A percentile compares a stretch with the other conserved stretches of the same genome.
phyloP scores from a whole-genome alignment of 2,329 filamentous ascomycete species.

The Beauveria sp. region DNA sequence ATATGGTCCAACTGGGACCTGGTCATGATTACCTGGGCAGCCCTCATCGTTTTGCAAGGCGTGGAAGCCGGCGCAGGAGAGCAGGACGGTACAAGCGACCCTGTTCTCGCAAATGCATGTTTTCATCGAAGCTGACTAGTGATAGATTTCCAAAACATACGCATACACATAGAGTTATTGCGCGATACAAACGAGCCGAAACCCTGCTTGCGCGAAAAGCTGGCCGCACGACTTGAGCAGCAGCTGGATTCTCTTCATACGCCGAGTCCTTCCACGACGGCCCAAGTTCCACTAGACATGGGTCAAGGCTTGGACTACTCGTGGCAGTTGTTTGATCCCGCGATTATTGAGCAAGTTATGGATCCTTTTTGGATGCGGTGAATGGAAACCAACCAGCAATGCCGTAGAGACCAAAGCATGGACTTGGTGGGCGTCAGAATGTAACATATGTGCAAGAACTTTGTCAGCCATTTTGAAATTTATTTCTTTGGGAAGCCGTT shows the following conservation, averaged over 20 bases:
- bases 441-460: neutral
- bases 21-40: constrained; percentile 37
- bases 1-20: constrained; percentile 39
- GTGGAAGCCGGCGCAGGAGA: constrained; percentile 33
- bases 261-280: constrained; percentile 14
- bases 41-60: constrained; percentile 34
- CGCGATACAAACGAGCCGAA: constrained; percentile 22
- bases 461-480: too few species aligned
- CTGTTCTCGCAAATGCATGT: too few species aligned
- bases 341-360: constrained; percentile 12
- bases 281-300: constrained; percentile 12
- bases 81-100: constrained; percentile 22
- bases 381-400: neutral
- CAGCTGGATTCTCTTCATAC: constrained; percentile 20
- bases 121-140: neutral
- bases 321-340: constrained; percentile 16
- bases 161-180: constrained; percentile 22
- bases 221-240: constrained; percentile 20
- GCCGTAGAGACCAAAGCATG: neutral
- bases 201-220: constrained; percentile 18
- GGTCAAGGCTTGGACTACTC: constrained; percentile 14
- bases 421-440: neutral
- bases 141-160: constrained; percentile 20
- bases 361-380: constrained; percentile 11
- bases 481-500: too few species aligned